These are phyloP conservation scores for Penicillium herquei DNA, from an alignment of 495 filamentous ascomycete genomes.

Conservation along the genomic window DNA sequence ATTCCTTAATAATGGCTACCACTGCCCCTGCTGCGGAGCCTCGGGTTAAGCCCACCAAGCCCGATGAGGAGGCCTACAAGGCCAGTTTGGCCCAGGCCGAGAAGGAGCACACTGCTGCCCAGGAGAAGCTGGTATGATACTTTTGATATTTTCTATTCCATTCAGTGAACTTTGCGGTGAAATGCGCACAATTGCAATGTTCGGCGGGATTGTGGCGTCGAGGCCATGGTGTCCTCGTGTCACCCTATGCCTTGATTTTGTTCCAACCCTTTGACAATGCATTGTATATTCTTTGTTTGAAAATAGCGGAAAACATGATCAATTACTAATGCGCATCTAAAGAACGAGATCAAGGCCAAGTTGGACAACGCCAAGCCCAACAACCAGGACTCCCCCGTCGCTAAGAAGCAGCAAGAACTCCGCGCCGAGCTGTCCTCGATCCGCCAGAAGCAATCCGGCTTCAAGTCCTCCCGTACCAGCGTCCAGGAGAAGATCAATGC, in stretches of 20 bases:
- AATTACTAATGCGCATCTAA: constrained; percentile 8
- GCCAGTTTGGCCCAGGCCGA: constrained; percentile 70
- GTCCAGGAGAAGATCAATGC: constrained; percentile 84
- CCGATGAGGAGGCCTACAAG: constrained; percentile 55
- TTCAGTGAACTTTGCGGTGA: not conserved
- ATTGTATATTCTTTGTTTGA: too few relatives aligned
- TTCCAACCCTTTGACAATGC: not conserved
- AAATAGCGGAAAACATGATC: too few relatives aligned
- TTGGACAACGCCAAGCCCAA: constrained; percentile 74
- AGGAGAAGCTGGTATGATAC: constrained; percentile 72
- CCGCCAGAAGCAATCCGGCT: constrained; percentile 74
- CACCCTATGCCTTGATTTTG: not conserved
- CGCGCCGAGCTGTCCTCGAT: constrained; percentile 68
- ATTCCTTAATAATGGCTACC: constrained; percentile 36
- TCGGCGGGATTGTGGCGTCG: not conserved
- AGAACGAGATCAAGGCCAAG: constrained; percentile 85
- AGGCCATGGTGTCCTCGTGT: constrained; percentile 4
- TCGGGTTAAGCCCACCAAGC: constrained; percentile 53
- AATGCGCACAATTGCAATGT: constrained; percentile 4
- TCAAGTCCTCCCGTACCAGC: constrained; percentile 72
- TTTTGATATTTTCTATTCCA: constrained; percentile 1
- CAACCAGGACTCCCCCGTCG: constrained; percentile 69
- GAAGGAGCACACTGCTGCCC: constrained; percentile 72
- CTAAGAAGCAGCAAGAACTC: constrained; percentile 79
- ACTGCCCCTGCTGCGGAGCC: constrained; percentile 42